Evolutionary conservation across 148 eudicot species (phyloP).

Genomic region (Bassia scoparia): DNA sequence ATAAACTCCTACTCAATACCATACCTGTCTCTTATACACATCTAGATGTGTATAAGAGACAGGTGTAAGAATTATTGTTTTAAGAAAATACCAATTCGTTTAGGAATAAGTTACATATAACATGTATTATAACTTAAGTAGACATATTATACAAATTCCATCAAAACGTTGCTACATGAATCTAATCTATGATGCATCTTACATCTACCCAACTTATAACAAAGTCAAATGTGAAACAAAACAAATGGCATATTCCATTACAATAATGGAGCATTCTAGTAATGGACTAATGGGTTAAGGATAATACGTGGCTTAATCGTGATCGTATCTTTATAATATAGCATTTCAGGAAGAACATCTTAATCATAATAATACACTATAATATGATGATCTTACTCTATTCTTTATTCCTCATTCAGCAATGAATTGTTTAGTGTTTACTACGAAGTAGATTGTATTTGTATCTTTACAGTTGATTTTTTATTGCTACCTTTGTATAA

Average conservation of each 20-base stretch:
- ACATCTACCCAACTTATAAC: too few relatives aligned
- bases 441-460: neutral
- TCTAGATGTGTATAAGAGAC: too few relatives aligned
- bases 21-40: too few relatives aligned
- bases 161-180: too few relatives aligned
- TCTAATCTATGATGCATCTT: too few relatives aligned
- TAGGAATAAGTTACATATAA: too few relatives aligned
- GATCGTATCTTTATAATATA: neutral
- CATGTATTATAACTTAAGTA: too few relatives aligned
- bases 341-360: neutral
- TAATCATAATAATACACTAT: neutral
- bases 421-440: neutral
- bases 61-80: too few relatives aligned
- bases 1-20: too few relatives aligned
- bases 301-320: slow-evolving; percentile 4
- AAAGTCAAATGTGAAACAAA: neutral
- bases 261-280: slow-evolving; percentile 5
- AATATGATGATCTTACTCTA: neutral
- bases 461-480: neutral
- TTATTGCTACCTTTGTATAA: neutral
- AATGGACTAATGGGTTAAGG: neutral
- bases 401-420: slow-evolving; percentile 12
- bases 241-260: neutral
- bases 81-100: too few relatives aligned
- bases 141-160: too few relatives aligned